A percentile compares a stretch with the other conserved stretches of the same genome.
These are phyloP conservation scores for Pseudogymnoascus sp. DNA, from an alignment of 2,329 filamentous ascomycete genomes.

Conservation along the genomic window DNA sequence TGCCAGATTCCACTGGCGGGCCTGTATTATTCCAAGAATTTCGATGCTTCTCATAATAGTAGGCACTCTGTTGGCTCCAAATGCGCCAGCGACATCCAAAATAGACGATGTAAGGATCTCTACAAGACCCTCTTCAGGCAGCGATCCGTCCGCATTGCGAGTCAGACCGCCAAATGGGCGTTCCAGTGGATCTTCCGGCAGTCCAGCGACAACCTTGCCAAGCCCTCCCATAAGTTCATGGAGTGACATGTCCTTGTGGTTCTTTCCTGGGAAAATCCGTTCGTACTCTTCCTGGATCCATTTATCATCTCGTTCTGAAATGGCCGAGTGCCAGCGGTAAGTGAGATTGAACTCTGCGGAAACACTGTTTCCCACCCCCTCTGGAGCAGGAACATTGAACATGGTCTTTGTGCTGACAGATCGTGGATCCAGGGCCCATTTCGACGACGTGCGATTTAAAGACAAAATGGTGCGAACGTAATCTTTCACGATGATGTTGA, in stretches of 20 bases:
- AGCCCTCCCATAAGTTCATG: slow-evolving; percentile 56
- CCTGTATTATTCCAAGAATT: slow-evolving; percentile 71
- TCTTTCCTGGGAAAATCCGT: slow-evolving; percentile 50
- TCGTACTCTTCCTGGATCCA: slow-evolving; percentile 68
- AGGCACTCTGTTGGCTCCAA: slow-evolving; percentile 67
- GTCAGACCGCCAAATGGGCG: slow-evolving; percentile 60
- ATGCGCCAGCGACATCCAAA: slow-evolving; percentile 65
- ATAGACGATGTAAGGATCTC: slow-evolving; percentile 59
- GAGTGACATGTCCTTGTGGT: slow-evolving; percentile 41
- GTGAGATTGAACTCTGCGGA: slow-evolving; percentile 85
- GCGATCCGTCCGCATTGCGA: slow-evolving; percentile 58
- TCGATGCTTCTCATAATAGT: slow-evolving; percentile 66
- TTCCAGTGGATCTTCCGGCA: slow-evolving; percentile 59
- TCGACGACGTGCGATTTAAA: slow-evolving; percentile 24
- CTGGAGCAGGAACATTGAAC: slow-evolving; percentile 48
- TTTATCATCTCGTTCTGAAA: slow-evolving; percentile 65
- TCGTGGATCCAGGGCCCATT: slow-evolving; percentile 66
- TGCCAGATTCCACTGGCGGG: slow-evolving; percentile 67
- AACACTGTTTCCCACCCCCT: slow-evolving; percentile 72
- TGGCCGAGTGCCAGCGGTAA: slow-evolving; percentile 80
- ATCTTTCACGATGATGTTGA: slow-evolving; percentile 70
- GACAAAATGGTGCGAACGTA: slow-evolving; percentile 61
- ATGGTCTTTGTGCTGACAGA: slow-evolving; percentile 50
- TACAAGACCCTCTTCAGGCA: slow-evolving; percentile 69
- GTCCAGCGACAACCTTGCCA: slow-evolving; percentile 50